These are phyloP conservation scores for Pecoramyces ruminantium DNA, from an alignment of 192 early-diverging fungal genomes.

Conservation along the genomic window DNA sequence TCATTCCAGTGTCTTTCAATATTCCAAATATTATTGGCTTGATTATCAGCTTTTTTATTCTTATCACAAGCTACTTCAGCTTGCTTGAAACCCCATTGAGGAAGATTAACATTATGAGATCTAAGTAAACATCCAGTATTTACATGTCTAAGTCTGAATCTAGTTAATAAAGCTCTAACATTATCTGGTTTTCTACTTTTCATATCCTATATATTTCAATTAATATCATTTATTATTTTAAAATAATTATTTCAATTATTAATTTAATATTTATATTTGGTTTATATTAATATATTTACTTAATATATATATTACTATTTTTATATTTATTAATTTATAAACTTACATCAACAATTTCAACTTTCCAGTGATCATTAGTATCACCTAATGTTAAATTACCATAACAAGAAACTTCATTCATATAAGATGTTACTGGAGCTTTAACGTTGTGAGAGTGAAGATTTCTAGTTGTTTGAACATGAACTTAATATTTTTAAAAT, in stretches of 20 bases:
- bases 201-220: not conserved
- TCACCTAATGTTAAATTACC: conserved; percentile 59
- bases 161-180: conserved; percentile 36
- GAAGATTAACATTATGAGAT: not conserved
- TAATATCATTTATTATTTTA: too few species aligned
- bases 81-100: not conserved
- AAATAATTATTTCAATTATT: too few species aligned
- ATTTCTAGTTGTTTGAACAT: conserved; percentile 1
- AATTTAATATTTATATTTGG: too few species aligned
- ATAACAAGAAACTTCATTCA: conserved; percentile 36
- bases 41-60: not conserved
- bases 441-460: conserved; percentile 1
- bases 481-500: not conserved
- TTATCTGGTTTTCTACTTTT: conserved; percentile 14
- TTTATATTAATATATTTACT: too few species aligned
- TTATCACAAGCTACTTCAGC: not conserved
- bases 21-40: conserved; percentile 12
- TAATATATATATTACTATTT: too few species aligned
- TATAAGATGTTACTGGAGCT: conserved; percentile 40
- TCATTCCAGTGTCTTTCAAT: conserved; percentile 18
- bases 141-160: conserved; percentile 1
- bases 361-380: conserved; percentile 79
- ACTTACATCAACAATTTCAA: conserved; percentile 38
- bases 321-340: too few species aligned
- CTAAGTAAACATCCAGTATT: not conserved